Conservation (phyloP, 2,329 filamentous ascomycete genomes). For the Emergomyces orientalis region DNA sequence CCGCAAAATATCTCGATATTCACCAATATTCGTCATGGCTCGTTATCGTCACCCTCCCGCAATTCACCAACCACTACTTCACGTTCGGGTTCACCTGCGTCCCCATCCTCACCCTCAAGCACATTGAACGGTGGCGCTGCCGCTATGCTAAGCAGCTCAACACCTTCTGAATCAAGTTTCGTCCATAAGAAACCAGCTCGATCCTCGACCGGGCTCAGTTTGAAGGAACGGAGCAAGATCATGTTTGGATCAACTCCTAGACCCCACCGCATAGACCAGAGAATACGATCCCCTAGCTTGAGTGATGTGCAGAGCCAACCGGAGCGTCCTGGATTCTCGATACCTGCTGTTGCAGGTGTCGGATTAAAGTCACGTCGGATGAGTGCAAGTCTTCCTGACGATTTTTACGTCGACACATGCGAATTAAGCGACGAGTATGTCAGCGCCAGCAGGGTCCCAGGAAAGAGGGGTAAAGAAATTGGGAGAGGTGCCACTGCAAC, state of each 20-base stretch:
- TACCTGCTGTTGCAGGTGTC: slow-evolving; percentile 59
- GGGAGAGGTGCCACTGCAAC: slow-evolving; percentile 77
- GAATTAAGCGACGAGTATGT: slow-evolving; percentile 62
- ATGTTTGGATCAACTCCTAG: slow-evolving; percentile 20
- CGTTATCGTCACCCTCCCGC: slow-evolving; percentile 30
- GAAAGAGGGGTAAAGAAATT: slow-evolving; percentile 62
- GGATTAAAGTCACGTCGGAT: slow-evolving; percentile 71
- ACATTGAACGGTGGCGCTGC: slow-evolving; percentile 21
- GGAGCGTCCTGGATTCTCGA: slow-evolving; percentile 28
- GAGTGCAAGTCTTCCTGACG: slow-evolving; percentile 63
- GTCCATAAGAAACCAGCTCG: slow-evolving; percentile 14
- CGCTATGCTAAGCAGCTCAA: slow-evolving; percentile 9
- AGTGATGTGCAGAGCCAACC: slow-evolving; percentile 18
- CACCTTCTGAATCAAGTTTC: slow-evolving; percentile 10
- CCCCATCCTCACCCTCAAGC: slow-evolving; percentile 28
- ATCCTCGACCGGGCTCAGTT: slow-evolving; percentile 19
- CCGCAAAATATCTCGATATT: slow-evolving; percentile 8
- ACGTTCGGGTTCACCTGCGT: slow-evolving; percentile 29
- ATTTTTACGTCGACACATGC: slow-evolving; percentile 61
- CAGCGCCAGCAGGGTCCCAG: slow-evolving; percentile 59
- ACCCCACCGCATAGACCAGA: slow-evolving; percentile 15
- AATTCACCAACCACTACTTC: slow-evolving; percentile 31
- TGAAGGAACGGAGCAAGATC: slow-evolving; percentile 20
- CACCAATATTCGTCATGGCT: slow-evolving; percentile 19
- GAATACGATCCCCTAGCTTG: slow-evolving; percentile 23